Evolutionary conservation across 192 early-diverging fungal genomes (phyloP).

Genomic region (Gigaspora rosea): DNA sequence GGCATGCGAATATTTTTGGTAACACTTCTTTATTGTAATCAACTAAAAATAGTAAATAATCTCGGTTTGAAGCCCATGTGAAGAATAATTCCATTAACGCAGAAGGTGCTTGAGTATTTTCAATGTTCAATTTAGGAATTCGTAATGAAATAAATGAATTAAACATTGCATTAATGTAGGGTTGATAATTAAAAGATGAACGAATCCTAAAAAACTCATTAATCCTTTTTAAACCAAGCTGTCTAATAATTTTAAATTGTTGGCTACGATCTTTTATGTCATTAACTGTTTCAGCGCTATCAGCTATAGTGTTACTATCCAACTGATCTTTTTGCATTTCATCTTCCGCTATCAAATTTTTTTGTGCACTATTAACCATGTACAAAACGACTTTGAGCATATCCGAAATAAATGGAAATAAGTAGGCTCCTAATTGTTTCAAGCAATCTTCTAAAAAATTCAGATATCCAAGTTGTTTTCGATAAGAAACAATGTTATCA

Average conservation of each 20-base stretch:
- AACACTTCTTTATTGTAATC: slow-evolving; percentile 66
- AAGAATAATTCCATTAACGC: slow-evolving; percentile 75
- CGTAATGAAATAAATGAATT: slow-evolving; percentile 67
- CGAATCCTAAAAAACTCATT: slow-evolving; percentile 77
- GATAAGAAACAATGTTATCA: slow-evolving; percentile 41
- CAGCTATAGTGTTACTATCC: slow-evolving; percentile 32
- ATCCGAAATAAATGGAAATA: slow-evolving; percentile 71
- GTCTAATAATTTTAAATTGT: slow-evolving; percentile 66
- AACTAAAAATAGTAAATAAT: slow-evolving; percentile 69
- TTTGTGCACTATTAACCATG: slow-evolving; percentile 68
- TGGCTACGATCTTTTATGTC: not conserved
- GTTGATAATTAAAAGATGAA: slow-evolving; percentile 70
- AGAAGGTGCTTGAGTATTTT: slow-evolving; percentile 89
- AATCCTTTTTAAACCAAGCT: slow-evolving; percentile 72
- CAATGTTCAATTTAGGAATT: slow-evolving; percentile 67
- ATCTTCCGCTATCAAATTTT: slow-evolving; percentile 42
- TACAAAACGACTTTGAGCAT: slow-evolving; percentile 76
- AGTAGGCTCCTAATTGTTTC: slow-evolving; percentile 75
- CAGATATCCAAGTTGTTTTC: slow-evolving; percentile 82
- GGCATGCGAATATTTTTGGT: slow-evolving; percentile 66
- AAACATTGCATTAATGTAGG: slow-evolving; percentile 79
- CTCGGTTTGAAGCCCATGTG: slow-evolving; percentile 70
- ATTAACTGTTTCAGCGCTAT: not conserved
- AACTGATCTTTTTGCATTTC: slow-evolving; percentile 29
- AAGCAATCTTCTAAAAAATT: slow-evolving; percentile 77